Evolutionary conservation across 1,284 basidiomycete species (phyloP).

Genomic region (Cryptococcus sp.): DNA sequence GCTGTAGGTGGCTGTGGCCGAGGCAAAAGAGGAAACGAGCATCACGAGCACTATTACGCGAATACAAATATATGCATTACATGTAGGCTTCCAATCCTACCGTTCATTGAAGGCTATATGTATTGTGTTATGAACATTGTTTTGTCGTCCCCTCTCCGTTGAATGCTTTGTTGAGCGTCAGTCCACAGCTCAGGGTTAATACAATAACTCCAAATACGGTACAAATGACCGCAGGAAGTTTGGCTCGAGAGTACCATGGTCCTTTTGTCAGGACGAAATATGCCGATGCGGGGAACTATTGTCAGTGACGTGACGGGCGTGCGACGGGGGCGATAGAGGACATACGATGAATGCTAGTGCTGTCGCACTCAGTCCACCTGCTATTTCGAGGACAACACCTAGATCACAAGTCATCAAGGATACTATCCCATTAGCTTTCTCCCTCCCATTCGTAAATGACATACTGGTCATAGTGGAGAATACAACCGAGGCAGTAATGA

Average conservation of each 20-base stretch:
- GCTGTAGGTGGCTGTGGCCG: neutral
- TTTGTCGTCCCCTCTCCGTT: constrained; percentile 57
- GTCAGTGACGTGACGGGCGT: neutral
- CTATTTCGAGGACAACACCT: constrained; percentile 95
- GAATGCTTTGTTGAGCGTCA: constrained; percentile 73
- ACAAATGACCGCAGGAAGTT: constrained; percentile 70
- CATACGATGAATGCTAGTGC: constrained; percentile 81
- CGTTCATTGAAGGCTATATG: too few species aligned
- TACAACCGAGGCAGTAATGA: constrained; percentile 84
- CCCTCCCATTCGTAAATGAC: constrained; percentile 21
- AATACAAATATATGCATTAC: neutral
- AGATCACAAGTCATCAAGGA: constrained; percentile 92
- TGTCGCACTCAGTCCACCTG: constrained; percentile 90
- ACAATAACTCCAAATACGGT: constrained; percentile 70
- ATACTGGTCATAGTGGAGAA: constrained; percentile 75
- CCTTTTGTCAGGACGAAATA: constrained; percentile 67
- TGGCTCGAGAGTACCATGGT: constrained; percentile 63
- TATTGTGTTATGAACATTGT: constrained; percentile 17
- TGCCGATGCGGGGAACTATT: constrained; percentile 72
- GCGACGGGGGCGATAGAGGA: neutral
- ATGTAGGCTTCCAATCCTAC: neutral
- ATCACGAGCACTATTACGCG: neutral
- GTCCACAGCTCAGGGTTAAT: constrained; percentile 69
- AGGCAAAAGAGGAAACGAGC: neutral
- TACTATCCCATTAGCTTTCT: constrained; percentile 53